Evolutionary conservation across 2,329 filamentous ascomycete species (phyloP).

Genomic region (Madurella fahalii): DNA sequence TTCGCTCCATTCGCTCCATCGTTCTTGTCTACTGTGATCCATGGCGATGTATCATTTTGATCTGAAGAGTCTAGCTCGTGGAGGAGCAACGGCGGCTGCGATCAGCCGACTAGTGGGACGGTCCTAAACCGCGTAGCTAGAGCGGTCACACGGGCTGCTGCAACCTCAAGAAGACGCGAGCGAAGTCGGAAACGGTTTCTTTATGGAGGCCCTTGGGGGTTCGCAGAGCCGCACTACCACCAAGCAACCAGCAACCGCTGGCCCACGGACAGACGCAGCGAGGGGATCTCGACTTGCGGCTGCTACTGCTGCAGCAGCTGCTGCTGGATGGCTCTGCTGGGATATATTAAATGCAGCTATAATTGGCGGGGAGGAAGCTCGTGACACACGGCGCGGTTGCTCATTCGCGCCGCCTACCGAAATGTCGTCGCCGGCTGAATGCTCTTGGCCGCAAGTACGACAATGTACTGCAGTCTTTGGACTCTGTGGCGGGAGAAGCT

Average conservation of each 20-base stretch:
- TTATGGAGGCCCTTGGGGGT: not conserved
- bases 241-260: not conserved
- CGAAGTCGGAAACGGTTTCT: not conserved
- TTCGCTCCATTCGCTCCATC: slow-evolving; percentile 8
- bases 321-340: slow-evolving; percentile 10
- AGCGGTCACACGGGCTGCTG: not conserved
- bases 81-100: not conserved
- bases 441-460: slow-evolving; percentile 2
- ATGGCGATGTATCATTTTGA: slow-evolving; percentile 17
- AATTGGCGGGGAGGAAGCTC: slow-evolving; percentile 23
- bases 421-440: slow-evolving; percentile 20
- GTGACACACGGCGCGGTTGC: slow-evolving; percentile 22
- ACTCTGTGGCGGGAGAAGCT: slow-evolving; percentile 1
- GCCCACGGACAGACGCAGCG: not conserved
- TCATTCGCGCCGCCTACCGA: slow-evolving; percentile 22
- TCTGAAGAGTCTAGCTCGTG: not conserved
- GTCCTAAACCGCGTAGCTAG: not conserved
- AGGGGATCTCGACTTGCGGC: slow-evolving; percentile 4
- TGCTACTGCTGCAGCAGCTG: slow-evolving; percentile 2
- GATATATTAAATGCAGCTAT: slow-evolving; percentile 25
- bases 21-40: slow-evolving; percentile 12
- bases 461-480: not conserved
- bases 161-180: not conserved
- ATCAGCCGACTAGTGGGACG: not conserved
- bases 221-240: slow-evolving; percentile 19